Evolutionary conservation across 2,329 filamentous ascomycete genomes (phyloP).

Genomic region (Sarocladium oryzae): DNA sequence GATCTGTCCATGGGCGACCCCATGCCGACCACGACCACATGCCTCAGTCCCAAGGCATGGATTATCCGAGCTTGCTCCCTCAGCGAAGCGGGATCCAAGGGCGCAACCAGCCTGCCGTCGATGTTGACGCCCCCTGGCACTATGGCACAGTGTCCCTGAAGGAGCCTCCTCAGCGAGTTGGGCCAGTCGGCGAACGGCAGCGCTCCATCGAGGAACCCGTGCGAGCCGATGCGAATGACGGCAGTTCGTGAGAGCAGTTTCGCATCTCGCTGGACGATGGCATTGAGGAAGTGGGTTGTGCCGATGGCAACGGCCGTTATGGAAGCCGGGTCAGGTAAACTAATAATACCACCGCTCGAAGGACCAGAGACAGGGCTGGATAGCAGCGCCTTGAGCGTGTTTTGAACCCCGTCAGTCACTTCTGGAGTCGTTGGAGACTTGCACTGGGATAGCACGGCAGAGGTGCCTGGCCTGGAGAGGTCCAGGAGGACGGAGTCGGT

Average conservation of each 20-base stretch:
- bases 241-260: conserved; percentile 36
- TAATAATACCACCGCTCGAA: conserved; percentile 22
- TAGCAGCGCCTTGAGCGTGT: conserved; percentile 36
- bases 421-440: conserved; percentile 43
- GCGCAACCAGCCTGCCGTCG: conserved; percentile 38
- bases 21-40: conserved; percentile 36
- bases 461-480: conserved; percentile 22
- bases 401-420: conserved; percentile 42
- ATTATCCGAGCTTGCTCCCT: conserved; percentile 26
- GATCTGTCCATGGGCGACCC: conserved; percentile 39
- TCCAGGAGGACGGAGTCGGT: conserved; percentile 48
- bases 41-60: conserved; percentile 25
- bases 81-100: conserved; percentile 31
- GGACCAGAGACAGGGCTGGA: conserved; percentile 16
- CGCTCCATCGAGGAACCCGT: conserved; percentile 38
- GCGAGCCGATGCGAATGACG: conserved; percentile 34
- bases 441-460: conserved; percentile 41
- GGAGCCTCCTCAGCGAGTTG: conserved; percentile 28
- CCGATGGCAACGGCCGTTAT: conserved; percentile 46
- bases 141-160: conserved; percentile 34
- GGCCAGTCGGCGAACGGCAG: conserved; percentile 42
- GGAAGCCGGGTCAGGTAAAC: conserved; percentile 19
- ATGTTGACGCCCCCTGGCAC: conserved; percentile 41
- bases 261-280: conserved; percentile 39
- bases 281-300: conserved; percentile 44